Conservation (phyloP, 2,329 filamentous ascomycete genomes). For the Fusarium secorum region DNA sequence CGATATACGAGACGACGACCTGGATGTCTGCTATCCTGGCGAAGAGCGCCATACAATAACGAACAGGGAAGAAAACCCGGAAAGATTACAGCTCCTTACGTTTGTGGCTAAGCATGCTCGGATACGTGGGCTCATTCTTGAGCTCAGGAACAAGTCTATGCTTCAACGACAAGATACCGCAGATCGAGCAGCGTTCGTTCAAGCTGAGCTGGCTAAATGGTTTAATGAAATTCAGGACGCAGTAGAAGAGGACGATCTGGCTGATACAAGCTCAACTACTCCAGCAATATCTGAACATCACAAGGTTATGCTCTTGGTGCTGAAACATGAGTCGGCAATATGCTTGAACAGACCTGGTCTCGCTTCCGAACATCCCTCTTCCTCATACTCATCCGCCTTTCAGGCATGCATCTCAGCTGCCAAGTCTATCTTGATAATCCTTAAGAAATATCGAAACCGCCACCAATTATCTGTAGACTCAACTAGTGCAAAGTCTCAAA, state of each 20-base stretch:
- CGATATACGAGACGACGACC: conserved; percentile 63
- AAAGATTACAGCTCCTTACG: conserved; percentile 48
- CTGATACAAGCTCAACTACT: not conserved
- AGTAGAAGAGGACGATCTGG: conserved; percentile 49
- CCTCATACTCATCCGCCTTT: conserved; percentile 56
- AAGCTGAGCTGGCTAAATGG: conserved; percentile 60
- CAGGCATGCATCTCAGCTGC: conserved; percentile 61
- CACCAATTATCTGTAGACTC: conserved; percentile 19
- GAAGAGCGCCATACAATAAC: conserved; percentile 53
- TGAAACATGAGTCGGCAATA: conserved; percentile 60
- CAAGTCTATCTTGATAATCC: conserved; percentile 54
- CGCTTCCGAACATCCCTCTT: conserved; percentile 53
- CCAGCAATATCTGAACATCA: conserved; percentile 47
- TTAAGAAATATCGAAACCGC: conserved; percentile 43
- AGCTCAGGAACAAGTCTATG: conserved; percentile 62
- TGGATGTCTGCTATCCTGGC: conserved; percentile 64
- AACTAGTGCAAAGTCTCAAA: conserved; percentile 5
- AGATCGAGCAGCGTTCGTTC: conserved; percentile 54
- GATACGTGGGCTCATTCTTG: conserved; percentile 59
- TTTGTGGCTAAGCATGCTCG: conserved; percentile 57
- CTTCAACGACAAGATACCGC: conserved; percentile 53
- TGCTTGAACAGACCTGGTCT: conserved; percentile 60
- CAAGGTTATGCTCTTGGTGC: conserved; percentile 51
- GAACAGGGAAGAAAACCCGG: conserved; percentile 23
- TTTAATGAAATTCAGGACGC: conserved; percentile 62